Base-by-base conservation (phyloP, 1,139 yeast species). In the Pneumocystis wakefieldiae region DNA sequence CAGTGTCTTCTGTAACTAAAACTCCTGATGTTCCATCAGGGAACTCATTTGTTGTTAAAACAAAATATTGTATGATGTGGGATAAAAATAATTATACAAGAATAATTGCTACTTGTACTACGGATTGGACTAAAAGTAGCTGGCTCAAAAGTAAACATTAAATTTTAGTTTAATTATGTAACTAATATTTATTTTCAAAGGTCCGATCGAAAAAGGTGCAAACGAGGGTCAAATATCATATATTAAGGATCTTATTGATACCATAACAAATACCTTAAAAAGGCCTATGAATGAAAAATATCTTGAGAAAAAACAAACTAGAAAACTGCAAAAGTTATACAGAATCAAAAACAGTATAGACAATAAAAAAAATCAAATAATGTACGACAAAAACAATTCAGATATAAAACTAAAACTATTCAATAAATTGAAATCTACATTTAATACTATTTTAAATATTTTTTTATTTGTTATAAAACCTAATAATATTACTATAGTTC, bases 11-110 rank as follows among this genome's bases (percentile, higher is more conserved):
- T 69, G 73, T 80, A 0, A 87, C 96, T 0, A 79, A 79, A 32
- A 87, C 96, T 0, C 98, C 97, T 0, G 97, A 92, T 75, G 97
- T 94, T 14, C 99, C 99, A 0, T 86, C 90, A 65, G 99, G 99
- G 4, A 82, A 81, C 69, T 79, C 88, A 1, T 94, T 94, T 73
- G 80, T 83, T 63, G 86, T 91, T 7, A 80, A 82, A 64, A 87
- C 97, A 0, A 80, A 83, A 64, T 71, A 71, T 57, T 83, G 79
- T 67, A 71, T 91, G 19, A 80, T 84, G 59, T 94, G 98, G 98
- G 95, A 82, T 0, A 79, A 80, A 2, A 79, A 81, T 67, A 89
- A 90, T 73, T 67, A 76, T 12, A 89, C 97, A 2, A 79, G 78
- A 64, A 67, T 91, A 60, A 83, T 85, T 19, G 78, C 84, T 4